Evolutionary conservation across 2,329 filamentous ascomycete genomes (phyloP).

Genomic region (Cladosporium colombiae): DNA sequence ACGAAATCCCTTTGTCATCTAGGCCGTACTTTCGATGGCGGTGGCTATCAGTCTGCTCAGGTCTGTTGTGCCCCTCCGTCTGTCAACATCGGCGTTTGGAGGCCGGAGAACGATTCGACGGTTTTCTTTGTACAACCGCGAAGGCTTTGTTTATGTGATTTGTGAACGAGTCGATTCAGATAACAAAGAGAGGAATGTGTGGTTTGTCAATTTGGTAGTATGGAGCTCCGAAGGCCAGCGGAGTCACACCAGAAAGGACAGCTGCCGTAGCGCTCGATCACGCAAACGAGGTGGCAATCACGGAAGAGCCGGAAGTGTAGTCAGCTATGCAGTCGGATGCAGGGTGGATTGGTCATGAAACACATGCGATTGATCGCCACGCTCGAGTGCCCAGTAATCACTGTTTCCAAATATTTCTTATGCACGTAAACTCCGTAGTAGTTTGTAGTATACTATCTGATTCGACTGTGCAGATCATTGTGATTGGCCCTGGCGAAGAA

Average conservation of each 20-base stretch:
- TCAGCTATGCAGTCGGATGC: constrained; percentile 1
- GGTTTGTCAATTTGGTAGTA: neutral
- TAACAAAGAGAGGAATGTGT: neutral
- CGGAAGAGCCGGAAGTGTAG: constrained; percentile 13
- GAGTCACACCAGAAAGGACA: neutral
- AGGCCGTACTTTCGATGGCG: neutral
- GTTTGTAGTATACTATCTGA: neutral
- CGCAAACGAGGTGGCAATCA: neutral
- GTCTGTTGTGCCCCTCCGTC: neutral
- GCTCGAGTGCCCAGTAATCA: neutral
- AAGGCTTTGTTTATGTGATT: neutral
- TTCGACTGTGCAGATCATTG: neutral
- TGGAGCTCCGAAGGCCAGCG: neutral
- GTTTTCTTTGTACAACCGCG: no score
- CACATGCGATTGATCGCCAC: neutral
- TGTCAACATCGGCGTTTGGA: neutral
- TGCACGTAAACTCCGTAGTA: neutral
- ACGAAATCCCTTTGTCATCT: neutral
- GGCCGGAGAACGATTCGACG: neutral
- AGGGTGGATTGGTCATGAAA: neutral
- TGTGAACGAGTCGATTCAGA: neutral
- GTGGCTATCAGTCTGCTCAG: neutral
- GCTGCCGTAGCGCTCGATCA: neutral
- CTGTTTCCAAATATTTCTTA: neutral
- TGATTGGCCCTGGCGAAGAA: constrained; percentile 1